Evolutionary conservation across 2,329 filamentous ascomycete genomes (phyloP), one percentile per base, ranked within the genome.

Genomic region (Sarocladiaceae sp.): DNA sequence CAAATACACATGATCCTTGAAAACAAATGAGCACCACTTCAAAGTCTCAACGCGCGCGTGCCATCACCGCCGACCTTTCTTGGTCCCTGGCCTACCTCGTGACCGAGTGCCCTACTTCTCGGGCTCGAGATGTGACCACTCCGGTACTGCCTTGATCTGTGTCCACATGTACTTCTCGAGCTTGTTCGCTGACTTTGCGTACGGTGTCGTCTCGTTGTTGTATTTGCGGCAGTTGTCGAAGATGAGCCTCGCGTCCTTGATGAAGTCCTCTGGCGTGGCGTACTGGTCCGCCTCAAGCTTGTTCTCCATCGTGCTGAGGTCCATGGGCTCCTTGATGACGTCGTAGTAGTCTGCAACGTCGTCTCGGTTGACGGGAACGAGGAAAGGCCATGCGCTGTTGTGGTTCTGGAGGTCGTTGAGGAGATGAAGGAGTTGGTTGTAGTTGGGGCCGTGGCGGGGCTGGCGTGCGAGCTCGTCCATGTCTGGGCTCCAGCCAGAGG

Each of bases 321-420:
- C 93, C 93, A 98, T 98, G 27, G 93, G 93, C 62, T 95, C 86
- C 60, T 90, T 90, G 70, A 98, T 98, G 49, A 97, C 90, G 48
- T 95, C 88, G 70, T 97, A 97, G 68, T 98, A 98, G 63, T 98
- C 93, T n/a, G 88, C 82, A 0, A 98, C 93, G 53, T 97, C 93
- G 56, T 98, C 93, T 53, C 85, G 83, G 61, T 94, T 96, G 53
- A 98, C 93, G 1, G 93, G 91, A 20, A 88, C 80, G 24, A 93
- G 76, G 71, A 98, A 98, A 0, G 93, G 93, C 93, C 93, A 98
- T 0, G 89, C 86, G 6, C 86, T 84, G 54, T 82, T 82, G 66
- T 95, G 89, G 61, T 96, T 97, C 62, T 97, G 90, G 64, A 97
- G 80, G 58, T 95, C 88, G 64, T 94, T 95, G 51, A 98, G 82